These are phyloP conservation scores for Trichodelitschia bisporula DNA, from an alignment of 495 filamentous ascomycete species.

Conservation along the genomic window DNA sequence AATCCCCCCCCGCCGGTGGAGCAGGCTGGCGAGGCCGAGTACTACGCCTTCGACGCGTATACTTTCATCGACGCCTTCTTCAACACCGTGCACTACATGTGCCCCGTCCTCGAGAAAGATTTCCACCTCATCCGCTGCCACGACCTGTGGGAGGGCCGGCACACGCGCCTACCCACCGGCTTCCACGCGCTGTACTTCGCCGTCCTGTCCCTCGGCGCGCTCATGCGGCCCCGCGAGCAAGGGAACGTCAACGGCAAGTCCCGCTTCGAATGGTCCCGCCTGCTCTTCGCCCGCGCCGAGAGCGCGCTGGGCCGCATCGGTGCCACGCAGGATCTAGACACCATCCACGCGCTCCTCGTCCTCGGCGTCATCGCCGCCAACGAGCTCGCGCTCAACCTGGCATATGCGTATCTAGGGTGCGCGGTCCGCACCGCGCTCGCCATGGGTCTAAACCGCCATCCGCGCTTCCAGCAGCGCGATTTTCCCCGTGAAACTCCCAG, in stretches of 20 bases:
- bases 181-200: slow-evolving; percentile 2
- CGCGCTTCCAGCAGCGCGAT: neutral
- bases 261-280: slow-evolving; percentile 1
- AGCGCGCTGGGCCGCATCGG: neutral
- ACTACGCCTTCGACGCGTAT: neutral
- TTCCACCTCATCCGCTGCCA: slow-evolving; percentile 1
- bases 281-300: slow-evolving; percentile 2
- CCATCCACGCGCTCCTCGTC: slow-evolving; percentile 1
- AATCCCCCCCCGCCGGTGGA: neutral
- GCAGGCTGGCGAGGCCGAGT: neutral
- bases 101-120: slow-evolving; percentile 1
- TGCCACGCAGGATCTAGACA: slow-evolving; percentile 1
- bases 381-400: slow-evolving; percentile 2
- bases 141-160: slow-evolving; percentile 1
- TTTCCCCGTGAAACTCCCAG: neutral
- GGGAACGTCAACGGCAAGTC: slow-evolving; percentile 2
- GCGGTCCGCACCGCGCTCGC: slow-evolving; percentile 1
- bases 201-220: slow-evolving; percentile 1
- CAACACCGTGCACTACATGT: slow-evolving; percentile 1
- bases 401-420: slow-evolving; percentile 1
- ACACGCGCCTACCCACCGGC: neutral
- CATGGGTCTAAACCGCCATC: neutral
- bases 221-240: slow-evolving; percentile 1
- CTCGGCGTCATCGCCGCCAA: slow-evolving; percentile 1
- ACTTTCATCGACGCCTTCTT: slow-evolving; percentile 2